These are phyloP conservation scores for Laguncularia racemosa DNA, from an alignment of 345 rosid species.

Conservation along the genomic window DNA sequence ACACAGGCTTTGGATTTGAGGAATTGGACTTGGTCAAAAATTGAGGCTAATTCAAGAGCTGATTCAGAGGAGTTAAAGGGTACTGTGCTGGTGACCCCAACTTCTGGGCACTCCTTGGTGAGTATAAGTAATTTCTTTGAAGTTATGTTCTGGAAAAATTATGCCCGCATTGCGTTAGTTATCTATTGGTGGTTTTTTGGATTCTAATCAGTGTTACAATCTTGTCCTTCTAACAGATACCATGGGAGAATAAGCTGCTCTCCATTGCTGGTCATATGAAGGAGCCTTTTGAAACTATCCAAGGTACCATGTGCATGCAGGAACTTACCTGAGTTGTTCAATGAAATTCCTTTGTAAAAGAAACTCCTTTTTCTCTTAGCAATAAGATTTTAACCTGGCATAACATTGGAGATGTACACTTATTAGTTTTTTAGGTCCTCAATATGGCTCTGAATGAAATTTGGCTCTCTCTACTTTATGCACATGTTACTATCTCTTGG, in stretches of 20 bases:
- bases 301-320: conserved; percentile 32
- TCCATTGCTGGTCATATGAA: conserved; percentile 93
- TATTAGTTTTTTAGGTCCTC: no score
- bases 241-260: conserved; percentile 89
- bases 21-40: conserved; percentile 94
- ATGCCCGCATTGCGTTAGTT: neutral
- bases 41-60: conserved; percentile 54
- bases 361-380: no score
- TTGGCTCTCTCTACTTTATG: no score
- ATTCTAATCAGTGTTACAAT: conserved; percentile 9
- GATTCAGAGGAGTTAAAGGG: conserved; percentile 47
- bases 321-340: neutral
- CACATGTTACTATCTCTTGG: no score
- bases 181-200: conserved; percentile 5
- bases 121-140: conserved; percentile 17
- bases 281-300: conserved; percentile 84
- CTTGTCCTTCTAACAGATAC: conserved; percentile 42
- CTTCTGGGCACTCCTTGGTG: conserved; percentile 99
- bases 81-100: conserved; percentile 43
- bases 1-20: conserved; percentile 87
- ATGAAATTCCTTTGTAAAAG: neutral
- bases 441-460: no score
- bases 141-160: no score
- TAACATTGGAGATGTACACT: no score
- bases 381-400: no score